phyloP scores from a whole-genome alignment of 768 basidiomycete genomes.

The Leucocoprinus sp. region DNA sequence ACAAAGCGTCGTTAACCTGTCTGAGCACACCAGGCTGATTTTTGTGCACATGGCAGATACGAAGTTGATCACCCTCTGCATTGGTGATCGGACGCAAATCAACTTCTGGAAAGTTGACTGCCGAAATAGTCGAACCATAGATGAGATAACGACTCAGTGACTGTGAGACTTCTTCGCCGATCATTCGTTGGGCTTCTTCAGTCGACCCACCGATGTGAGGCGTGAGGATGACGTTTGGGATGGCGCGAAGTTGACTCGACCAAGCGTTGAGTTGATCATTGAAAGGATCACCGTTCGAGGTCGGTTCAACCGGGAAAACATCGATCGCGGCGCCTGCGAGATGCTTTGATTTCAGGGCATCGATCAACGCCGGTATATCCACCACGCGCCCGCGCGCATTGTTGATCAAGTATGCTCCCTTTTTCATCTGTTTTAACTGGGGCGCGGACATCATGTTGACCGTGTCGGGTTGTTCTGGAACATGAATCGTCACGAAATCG shows the following conservation, averaged over 20 bases:
- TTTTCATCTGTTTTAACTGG: slow-evolving; percentile 87
- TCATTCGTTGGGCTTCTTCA: slow-evolving; percentile 96
- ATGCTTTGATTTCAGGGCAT: slow-evolving; percentile 75
- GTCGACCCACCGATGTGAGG: slow-evolving; percentile 99
- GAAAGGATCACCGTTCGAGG: slow-evolving; percentile 83
- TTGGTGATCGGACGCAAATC: slow-evolving; percentile 87
- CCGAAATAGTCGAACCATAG: slow-evolving; percentile 83
- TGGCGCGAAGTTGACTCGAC: slow-evolving; percentile 61
- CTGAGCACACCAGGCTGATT: slow-evolving; percentile 94
- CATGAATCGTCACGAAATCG: slow-evolving; percentile 94
- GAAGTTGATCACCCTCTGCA: slow-evolving; percentile 73
- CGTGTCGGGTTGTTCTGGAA: slow-evolving; percentile 95
- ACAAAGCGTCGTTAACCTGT: slow-evolving; percentile 89
- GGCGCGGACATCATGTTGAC: slow-evolving; percentile 80
- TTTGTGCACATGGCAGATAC: slow-evolving; percentile 91
- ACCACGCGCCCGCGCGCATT: slow-evolving; percentile 95
- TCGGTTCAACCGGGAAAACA: slow-evolving; percentile 92
- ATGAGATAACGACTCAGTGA: slow-evolving; percentile 85
- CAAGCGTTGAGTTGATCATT: slow-evolving; percentile 85
- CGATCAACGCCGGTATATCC: slow-evolving; percentile 86
- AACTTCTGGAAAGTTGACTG: slow-evolving; percentile 99
- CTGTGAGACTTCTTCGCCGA: slow-evolving; percentile 88
- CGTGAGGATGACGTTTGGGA: slow-evolving; percentile 92
- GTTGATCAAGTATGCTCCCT: slow-evolving; percentile 93
- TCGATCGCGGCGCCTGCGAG: slow-evolving; percentile 87